These are phyloP conservation scores for Citrullus mucosospermus DNA, from an alignment of 306 rosid species.

Conservation along the genomic window DNA sequence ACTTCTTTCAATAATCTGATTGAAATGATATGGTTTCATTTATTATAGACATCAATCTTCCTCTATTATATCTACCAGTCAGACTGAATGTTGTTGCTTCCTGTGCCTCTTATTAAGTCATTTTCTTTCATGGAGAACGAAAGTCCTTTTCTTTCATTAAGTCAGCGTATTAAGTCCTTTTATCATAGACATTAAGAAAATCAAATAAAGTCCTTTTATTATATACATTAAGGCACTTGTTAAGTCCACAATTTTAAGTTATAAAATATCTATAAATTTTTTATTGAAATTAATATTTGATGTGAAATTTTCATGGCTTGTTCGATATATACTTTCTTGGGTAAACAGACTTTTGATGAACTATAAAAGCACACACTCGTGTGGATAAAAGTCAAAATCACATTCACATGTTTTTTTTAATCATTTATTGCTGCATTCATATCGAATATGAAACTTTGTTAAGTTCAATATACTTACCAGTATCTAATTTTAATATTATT, in stretches of 20 bases:
- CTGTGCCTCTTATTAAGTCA: background rate
- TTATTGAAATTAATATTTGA: background rate
- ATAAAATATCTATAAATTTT: background rate
- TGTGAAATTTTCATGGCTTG: background rate
- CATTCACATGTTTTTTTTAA: background rate
- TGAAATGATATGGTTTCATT: conserved; percentile 10
- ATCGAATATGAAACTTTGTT: background rate
- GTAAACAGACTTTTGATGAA: background rate
- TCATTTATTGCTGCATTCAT: background rate
- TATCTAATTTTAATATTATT: background rate
- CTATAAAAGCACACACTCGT: background rate
- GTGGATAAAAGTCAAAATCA: no score
- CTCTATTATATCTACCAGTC: background rate
- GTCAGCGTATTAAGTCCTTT: background rate
- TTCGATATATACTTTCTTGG: background rate
- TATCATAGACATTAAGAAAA: background rate
- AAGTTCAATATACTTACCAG: background rate
- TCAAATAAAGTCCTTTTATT: no score
- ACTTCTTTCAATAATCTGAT: conserved; percentile 9
- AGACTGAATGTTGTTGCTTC: background rate
- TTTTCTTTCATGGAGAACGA: background rate
- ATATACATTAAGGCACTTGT: no score
- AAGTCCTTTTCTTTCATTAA: background rate
- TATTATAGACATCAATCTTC: background rate
- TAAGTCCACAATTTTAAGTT: background rate